These are phyloP conservation scores for Magnusiomyces suaveolens DNA, from an alignment of 1,139 yeast genomes.

Conservation along the genomic window DNA sequence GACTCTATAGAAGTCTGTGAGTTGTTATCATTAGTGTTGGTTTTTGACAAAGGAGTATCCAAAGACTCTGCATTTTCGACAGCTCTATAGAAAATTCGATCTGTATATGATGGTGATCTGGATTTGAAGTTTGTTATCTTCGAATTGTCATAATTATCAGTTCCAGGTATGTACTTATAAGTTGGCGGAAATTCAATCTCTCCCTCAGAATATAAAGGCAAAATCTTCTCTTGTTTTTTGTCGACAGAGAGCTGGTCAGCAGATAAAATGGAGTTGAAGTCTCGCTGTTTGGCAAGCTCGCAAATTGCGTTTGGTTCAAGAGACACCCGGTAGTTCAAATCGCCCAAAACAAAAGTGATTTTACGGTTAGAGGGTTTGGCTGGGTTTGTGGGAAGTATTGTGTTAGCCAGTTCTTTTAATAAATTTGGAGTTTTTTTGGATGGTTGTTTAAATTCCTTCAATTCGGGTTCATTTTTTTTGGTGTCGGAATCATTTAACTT, in stretches of 20 bases:
- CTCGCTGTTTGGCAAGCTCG: conserved; percentile 36
- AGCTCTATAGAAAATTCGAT: conserved; percentile 44
- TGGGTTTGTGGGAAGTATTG: background rate
- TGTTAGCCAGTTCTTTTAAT: background rate
- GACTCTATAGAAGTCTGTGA: background rate
- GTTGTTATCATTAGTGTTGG: background rate
- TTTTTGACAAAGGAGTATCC: background rate
- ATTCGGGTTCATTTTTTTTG: too few species aligned
- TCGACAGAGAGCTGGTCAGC: conserved; percentile 53
- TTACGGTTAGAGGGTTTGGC: background rate
- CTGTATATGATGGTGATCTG: conserved; percentile 75
- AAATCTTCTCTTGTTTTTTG: conserved; percentile 43
- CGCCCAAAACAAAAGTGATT: conserved; percentile 54
- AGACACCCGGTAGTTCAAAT: conserved; percentile 58
- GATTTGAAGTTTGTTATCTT: conserved; percentile 26
- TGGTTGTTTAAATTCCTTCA: too few species aligned
- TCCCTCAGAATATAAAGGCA: conserved; percentile 55
- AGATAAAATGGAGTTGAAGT: conserved; percentile 42
- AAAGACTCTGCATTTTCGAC: conserved; percentile 3
- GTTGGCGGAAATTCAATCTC: conserved; percentile 64
- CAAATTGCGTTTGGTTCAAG: conserved; percentile 39
- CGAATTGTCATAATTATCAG: conserved; percentile 38
- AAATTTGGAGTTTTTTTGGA: background rate
- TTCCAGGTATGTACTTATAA: conserved; percentile 45
- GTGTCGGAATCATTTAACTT: background rate